Conservation (phyloP, 352 stramenopile genomes). For the Globisporangium lucens region DNA sequence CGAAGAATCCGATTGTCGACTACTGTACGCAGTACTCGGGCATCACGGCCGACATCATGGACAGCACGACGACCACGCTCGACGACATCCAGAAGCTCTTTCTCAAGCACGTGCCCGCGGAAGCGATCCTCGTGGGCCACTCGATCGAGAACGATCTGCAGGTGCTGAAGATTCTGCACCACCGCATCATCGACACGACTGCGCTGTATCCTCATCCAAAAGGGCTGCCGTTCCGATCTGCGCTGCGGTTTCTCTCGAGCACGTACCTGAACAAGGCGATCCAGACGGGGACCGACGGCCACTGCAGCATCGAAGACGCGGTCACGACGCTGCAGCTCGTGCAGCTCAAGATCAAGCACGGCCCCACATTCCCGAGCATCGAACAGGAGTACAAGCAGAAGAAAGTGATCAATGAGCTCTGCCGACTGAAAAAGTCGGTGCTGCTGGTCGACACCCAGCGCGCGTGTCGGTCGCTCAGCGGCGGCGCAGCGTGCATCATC, state of each 20-base stretch:
- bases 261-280: constrained; percentile 72
- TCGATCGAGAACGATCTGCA: constrained; percentile 86
- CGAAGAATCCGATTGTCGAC: constrained; percentile 78
- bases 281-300: constrained; percentile 64
- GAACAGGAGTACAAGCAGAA: constrained; percentile 73
- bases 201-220: constrained; percentile 82
- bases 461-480: constrained; percentile 59
- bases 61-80: constrained; percentile 54
- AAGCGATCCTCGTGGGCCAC: constrained; percentile 85
- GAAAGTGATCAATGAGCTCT: constrained; percentile 77
- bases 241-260: constrained; percentile 68
- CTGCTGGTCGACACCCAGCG: constrained; percentile 72
- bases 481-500: constrained; percentile 59
- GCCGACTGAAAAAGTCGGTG: constrained; percentile 65
- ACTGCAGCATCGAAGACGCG: constrained; percentile 83
- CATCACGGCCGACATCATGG: constrained; percentile 82
- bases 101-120: constrained; percentile 47
- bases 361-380: constrained; percentile 67
- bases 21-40: constrained; percentile 88
- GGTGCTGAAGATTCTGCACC: constrained; percentile 67
- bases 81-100: constrained; percentile 67
- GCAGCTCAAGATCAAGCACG: constrained; percentile 75
- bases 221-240: constrained; percentile 71
- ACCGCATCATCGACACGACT: constrained; percentile 76
- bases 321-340: constrained; percentile 71